Evolutionary conservation across 208 protist genomes (phyloP).

Genomic region (Naegleria gruberi): DNA sequence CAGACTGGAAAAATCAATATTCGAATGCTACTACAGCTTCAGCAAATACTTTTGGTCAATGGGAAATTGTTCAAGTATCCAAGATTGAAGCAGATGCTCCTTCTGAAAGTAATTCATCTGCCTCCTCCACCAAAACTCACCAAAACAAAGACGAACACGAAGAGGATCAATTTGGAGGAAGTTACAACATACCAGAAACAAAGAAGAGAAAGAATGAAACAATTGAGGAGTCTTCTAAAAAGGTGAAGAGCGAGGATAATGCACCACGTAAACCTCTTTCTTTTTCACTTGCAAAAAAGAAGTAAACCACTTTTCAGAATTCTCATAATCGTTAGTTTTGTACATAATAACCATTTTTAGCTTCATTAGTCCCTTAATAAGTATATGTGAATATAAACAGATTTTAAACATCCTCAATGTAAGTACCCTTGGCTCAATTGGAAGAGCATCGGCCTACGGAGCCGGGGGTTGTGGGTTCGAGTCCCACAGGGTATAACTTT

Average conservation of each 20-base stretch:
- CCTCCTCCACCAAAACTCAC: not conserved
- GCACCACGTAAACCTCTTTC: not conserved
- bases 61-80: not conserved
- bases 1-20: not conserved
- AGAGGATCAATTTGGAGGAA: not conserved
- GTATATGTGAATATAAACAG: too few species aligned
- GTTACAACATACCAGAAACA: not conserved
- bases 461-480: too few species aligned
- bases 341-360: too few species aligned
- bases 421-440: too few species aligned
- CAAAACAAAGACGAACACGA: not conserved
- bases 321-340: too few species aligned
- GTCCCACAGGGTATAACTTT: too few species aligned
- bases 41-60: not conserved
- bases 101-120: not conserved
- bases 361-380: too few species aligned
- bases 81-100: not conserved
- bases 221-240: not conserved
- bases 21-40: not conserved
- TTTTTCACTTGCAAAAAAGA: not conserved
- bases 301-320: not conserved
- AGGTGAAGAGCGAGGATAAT: not conserved
- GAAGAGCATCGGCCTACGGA: too few species aligned
- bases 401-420: too few species aligned
- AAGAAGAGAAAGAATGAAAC: not conserved